Percentiles rank a stretch among this genome's conserved stretches.
Conservation (phyloP, 202 grass and related monocot species). For the Saccharum hybrid region DNA sequence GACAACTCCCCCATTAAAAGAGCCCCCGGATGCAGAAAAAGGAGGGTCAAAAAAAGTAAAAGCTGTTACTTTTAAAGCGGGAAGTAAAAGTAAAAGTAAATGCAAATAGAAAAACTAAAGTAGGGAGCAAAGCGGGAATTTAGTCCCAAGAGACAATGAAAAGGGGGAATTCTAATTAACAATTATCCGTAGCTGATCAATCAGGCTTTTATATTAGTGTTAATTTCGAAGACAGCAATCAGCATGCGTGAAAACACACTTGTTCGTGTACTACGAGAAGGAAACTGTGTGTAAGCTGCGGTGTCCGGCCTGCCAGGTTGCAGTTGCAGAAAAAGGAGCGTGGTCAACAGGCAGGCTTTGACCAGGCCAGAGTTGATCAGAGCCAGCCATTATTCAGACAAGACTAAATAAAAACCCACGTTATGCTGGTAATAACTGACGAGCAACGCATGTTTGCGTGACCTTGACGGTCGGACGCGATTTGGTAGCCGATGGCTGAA, state of each 20-base stretch:
- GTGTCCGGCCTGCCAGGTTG: background rate
- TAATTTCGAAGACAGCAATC: constrained; percentile 18
- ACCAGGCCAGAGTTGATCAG: constrained; percentile 31
- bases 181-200: background rate
- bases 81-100: too few relatives aligned
- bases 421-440: background rate
- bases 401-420: background rate
- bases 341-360: constrained; percentile 50
- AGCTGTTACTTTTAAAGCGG: too few relatives aligned
- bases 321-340: constrained; percentile 33
- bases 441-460: background rate
- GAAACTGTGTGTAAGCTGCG: background rate
- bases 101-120: background rate
- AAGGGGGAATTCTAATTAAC: background rate
- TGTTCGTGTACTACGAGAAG: background rate
- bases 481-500: background rate
- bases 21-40: constrained; percentile 23
- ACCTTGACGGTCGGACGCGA: background rate
- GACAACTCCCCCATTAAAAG: constrained; percentile 21
- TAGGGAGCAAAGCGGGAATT: background rate
- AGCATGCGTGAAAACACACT: constrained; percentile 4
- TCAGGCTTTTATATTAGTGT: background rate
- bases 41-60: constrained; percentile 32
- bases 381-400: background rate
- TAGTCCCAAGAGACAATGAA: background rate